Evolutionary conservation across 2,329 filamentous ascomycete genomes (phyloP).

Genomic region (Chalaropsis thielavioides): DNA sequence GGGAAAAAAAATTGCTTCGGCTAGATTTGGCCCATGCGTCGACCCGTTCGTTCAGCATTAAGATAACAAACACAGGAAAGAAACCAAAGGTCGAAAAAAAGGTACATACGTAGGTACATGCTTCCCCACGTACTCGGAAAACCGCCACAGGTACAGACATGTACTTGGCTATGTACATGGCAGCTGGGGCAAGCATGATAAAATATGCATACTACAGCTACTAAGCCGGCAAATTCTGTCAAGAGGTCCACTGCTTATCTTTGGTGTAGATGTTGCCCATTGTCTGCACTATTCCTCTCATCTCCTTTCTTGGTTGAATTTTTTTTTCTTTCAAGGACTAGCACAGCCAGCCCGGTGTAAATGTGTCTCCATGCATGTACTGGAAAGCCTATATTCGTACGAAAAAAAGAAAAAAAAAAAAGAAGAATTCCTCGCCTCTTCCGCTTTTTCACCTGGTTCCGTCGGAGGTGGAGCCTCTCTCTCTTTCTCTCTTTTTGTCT

Average conservation of each 20-base stretch:
- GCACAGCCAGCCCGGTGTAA: no score
- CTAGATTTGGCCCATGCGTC: not conserved
- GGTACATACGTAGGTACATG: not conserved
- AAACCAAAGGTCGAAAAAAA: no score
- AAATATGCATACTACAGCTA: not conserved
- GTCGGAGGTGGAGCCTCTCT: not conserved
- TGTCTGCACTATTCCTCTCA: not conserved
- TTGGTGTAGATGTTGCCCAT: not conserved
- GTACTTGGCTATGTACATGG: not conserved
- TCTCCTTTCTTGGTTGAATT: not conserved
- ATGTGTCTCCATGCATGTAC: not conserved
- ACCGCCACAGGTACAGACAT: not conserved
- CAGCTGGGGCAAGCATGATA: not conserved
- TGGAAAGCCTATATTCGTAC: not conserved
- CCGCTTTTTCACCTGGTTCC: not conserved
- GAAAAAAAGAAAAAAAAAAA: not conserved
- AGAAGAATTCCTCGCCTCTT: not conserved
- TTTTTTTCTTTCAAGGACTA: not conserved
- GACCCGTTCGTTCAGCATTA: not conserved
- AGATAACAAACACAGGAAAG: not conserved
- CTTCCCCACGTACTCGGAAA: not conserved
- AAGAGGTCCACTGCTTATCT: not conserved
- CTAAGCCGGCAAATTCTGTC: conserved; percentile 1
- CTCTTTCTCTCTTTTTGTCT: not conserved
- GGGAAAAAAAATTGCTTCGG: conserved; percentile 2